Base-by-base conservation (phyloP, 805 yeast genomes). In the Hanseniaspora singularis region DNA sequence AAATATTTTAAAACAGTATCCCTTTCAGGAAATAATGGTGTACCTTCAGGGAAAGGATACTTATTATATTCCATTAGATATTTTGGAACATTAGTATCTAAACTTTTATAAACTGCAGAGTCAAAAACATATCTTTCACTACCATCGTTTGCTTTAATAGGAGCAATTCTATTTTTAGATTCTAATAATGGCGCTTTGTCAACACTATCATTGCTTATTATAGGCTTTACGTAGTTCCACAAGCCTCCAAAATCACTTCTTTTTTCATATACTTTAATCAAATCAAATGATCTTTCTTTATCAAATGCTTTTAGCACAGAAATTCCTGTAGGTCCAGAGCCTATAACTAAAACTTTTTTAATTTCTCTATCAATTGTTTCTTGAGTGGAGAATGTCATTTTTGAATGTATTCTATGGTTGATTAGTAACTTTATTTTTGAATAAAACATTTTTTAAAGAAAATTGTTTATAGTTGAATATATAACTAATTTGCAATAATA, bases 301-400 rank as follows among this genome's bases (percentile, higher is more conserved):
- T 70, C 48, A 6, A 82, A 62, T 0, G 86, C 81, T 49, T 75
- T 75, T 0, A 81, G 74, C 3, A 71, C 64, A 0, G 77, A 81
- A 16, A 78, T 62, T 1, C 86, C 89, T 30, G 73, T 66, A 0
- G 87, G 85, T 0, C 89, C 92, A 1, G 75, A 85, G 1, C 92
- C 92, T 18, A 81, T 67, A 3, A 81, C 72, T 0, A 83, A 82
- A 1, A 80, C 66, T 16, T 62, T 57, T 42, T 62, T 60, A 8
- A 63, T 50, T 10, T 33, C 15, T 11, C 22, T 22, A n/a, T n/a
- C n/a, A n/a, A n/a, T n/a, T n/a, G n/a, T n/a, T n/a, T n/a, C n/a
- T n/a, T n/a, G n/a, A n/a, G n/a, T 33, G 15, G 26, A 19, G 9
- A 19, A 5, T 12, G 38, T 22, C 42, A 44, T 37, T 32, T 23